phyloP scores from a whole-genome alignment of 345 rosid species.

The Zanthoxylum bungeanum region DNA sequence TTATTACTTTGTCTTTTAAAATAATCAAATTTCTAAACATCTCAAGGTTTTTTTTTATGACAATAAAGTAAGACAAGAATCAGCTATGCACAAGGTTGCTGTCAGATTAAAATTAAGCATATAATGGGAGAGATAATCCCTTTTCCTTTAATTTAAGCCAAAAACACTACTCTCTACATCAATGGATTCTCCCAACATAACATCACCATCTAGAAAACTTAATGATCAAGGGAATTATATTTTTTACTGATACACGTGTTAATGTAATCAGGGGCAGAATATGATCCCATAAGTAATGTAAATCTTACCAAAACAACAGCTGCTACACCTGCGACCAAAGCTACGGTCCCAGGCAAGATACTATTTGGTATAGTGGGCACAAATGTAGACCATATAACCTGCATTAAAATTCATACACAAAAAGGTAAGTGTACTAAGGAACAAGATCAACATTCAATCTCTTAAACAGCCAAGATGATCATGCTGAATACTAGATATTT shows the following conservation, averaged over 20 bases:
- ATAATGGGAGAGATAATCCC: neutral
- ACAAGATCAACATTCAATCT: neutral
- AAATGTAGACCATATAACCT: constrained; percentile 97
- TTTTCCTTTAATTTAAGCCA: neutral
- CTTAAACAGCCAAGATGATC: neutral
- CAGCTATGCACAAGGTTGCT: neutral
- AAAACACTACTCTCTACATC: neutral
- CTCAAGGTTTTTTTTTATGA: neutral
- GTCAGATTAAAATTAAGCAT: neutral
- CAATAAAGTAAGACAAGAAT: neutral
- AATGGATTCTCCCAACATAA: neutral
- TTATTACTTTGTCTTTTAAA: neutral
- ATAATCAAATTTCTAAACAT: neutral
- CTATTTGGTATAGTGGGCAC: constrained; percentile 69
- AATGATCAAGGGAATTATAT: neutral
- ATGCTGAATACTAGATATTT: neutral
- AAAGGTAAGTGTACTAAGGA: constrained; percentile 1
- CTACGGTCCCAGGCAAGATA: constrained; percentile 59
- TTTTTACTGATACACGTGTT: neutral
- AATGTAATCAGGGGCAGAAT: neutral
- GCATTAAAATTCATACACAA: constrained; percentile 15
- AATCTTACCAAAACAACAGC: constrained; percentile 72
- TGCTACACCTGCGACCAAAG: constrained; percentile 59
- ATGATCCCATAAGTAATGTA: constrained; percentile 11
- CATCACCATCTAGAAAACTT: neutral